Percentiles rank a stretch among this genome's conserved stretches.
These are phyloP conservation scores for Sporobolomyces phaffii DNA, from an alignment of 768 basidiomycete species.

Conservation along the genomic window DNA sequence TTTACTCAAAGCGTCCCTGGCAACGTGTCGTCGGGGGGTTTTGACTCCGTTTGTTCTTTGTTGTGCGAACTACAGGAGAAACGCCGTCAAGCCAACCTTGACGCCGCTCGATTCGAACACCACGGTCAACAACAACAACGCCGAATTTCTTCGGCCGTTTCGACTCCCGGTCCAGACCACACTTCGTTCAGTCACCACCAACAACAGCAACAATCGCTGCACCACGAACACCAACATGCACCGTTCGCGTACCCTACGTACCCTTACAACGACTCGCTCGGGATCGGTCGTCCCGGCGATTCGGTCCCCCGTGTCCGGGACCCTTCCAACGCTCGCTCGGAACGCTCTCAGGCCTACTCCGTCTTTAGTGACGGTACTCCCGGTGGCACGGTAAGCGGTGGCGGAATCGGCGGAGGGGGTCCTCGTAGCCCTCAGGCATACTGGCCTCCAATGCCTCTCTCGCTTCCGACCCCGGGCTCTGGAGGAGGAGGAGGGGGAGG, in stretches of 20 bases:
- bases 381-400: no score
- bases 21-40: background rate
- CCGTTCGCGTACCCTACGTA: slow-evolving; percentile 12
- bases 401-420: background rate
- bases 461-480: background rate
- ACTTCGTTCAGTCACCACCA: slow-evolving; percentile 21
- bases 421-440: background rate
- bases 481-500: no score
- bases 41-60: background rate
- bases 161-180: slow-evolving; percentile 18
- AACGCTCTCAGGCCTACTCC: slow-evolving; percentile 16
- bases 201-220: no score
- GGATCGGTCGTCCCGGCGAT: slow-evolving; percentile 2
- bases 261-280: slow-evolving; percentile 12
- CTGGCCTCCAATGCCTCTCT: slow-evolving; percentile 3
- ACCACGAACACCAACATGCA: background rate
- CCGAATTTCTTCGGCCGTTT: slow-evolving; percentile 21
- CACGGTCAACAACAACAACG: slow-evolving; percentile 25
- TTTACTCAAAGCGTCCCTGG: background rate
- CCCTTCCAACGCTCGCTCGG: slow-evolving; percentile 12
- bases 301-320: slow-evolving; percentile 8
- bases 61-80: slow-evolving; percentile 43
- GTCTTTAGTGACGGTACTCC: slow-evolving; percentile 15
- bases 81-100: slow-evolving; percentile 39
- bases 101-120: slow-evolving; percentile 8